Conservation (phyloP, 768 basidiomycete genomes). For the Lactarius psammicola region DNA sequence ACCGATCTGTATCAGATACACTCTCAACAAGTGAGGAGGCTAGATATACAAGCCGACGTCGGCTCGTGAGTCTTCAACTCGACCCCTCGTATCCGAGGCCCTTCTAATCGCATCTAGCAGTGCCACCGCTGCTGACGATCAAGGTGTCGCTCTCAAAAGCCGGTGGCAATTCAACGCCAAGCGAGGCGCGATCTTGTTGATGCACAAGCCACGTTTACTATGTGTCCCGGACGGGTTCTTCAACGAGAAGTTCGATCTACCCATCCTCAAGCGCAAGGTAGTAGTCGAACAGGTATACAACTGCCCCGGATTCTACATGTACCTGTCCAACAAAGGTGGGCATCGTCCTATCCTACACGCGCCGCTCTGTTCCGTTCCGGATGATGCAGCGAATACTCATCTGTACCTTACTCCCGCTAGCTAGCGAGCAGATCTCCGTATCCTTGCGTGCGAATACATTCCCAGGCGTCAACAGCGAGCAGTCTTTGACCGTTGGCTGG, state of each 20-base stretch:
- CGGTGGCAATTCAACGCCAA: constrained; percentile 15
- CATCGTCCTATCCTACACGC: neutral
- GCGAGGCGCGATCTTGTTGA: constrained; percentile 22
- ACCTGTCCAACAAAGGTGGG: constrained; percentile 18
- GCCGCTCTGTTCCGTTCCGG: too few relatives aligned
- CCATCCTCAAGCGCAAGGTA: constrained; percentile 9
- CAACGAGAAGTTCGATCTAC: neutral
- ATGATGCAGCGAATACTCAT: neutral
- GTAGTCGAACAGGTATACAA: constrained; percentile 12
- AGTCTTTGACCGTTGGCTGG: neutral
- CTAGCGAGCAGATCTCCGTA: constrained; percentile 8
- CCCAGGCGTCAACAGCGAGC: neutral
- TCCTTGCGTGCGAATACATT: constrained; percentile 1
- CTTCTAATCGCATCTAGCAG: neutral
- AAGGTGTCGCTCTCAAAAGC: neutral
- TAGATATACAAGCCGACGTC: neutral
- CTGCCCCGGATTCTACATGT: constrained; percentile 20
- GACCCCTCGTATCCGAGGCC: neutral
- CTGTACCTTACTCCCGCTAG: neutral
- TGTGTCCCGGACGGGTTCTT: constrained; percentile 14
- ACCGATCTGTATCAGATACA: constrained; percentile 10
- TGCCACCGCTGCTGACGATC: neutral
- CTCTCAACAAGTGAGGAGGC: constrained; percentile 12
- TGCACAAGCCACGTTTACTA: constrained; percentile 8
- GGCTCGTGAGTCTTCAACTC: constrained; percentile 7